Percentiles rank a stretch among this genome's conserved stretches.
Conservation (phyloP, 2,329 filamentous ascomycete species). For the Nemania sp. region DNA sequence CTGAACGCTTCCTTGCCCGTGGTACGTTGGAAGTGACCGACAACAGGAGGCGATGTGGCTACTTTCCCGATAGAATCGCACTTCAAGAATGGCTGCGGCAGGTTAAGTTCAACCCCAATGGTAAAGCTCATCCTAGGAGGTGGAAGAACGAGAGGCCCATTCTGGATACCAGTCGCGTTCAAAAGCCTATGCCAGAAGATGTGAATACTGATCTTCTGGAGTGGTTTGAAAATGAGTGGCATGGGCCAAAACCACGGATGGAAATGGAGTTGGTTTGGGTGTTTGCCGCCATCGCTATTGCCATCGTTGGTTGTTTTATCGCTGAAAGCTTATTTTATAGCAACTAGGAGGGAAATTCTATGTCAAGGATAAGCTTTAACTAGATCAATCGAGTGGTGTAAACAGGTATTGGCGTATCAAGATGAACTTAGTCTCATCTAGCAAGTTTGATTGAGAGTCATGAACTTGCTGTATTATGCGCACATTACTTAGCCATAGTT, state of each 20-base stretch:
- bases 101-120: slow-evolving; percentile 28
- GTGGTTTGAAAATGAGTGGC: slow-evolving; percentile 39
- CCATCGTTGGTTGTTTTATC: no score
- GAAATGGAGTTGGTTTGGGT: no score
- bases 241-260: background rate
- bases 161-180: background rate
- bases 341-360: no score
- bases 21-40: slow-evolving; percentile 30
- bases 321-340: no score
- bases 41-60: background rate
- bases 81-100: slow-evolving; percentile 23
- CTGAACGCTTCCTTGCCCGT: slow-evolving; percentile 38
- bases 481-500: no score
- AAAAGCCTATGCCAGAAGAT: background rate
- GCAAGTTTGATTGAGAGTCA: no score
- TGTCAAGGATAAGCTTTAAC: no score
- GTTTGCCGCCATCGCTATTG: no score
- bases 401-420: no score
- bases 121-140: slow-evolving; percentile 21
- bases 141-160: slow-evolving; percentile 18
- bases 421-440: no score
- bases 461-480: no score
- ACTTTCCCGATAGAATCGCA: background rate
- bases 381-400: no score
- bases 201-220: slow-evolving; percentile 15